Evolutionary conservation across 768 basidiomycete genomes (phyloP).

Genomic region (Russula lepida): DNA sequence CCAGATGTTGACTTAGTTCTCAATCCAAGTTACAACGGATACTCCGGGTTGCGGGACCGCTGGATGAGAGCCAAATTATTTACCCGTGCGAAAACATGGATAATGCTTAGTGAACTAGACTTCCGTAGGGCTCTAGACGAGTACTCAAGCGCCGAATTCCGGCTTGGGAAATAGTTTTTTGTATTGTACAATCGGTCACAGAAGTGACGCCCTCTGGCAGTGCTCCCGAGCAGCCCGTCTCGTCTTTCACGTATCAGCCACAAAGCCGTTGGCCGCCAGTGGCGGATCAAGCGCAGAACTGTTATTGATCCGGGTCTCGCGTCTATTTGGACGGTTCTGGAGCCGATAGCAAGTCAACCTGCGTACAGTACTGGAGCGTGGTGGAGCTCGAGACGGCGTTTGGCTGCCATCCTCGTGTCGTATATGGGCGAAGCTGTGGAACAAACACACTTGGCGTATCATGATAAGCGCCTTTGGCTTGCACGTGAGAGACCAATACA

Average conservation of each 20-base stretch:
- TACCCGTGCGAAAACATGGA: slow-evolving; percentile 15
- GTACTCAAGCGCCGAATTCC: slow-evolving; percentile 66
- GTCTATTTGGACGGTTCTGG: not conserved
- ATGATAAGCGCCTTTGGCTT: not conserved
- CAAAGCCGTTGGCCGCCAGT: not conserved
- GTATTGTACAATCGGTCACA: no score
- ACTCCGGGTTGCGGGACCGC: not conserved
- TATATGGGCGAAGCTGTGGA: not conserved
- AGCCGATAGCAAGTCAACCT: not conserved
- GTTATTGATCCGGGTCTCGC: not conserved
- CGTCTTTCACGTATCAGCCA: not conserved
- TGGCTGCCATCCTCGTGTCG: no score
- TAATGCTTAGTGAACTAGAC: slow-evolving; percentile 35
- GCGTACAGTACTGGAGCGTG: no score
- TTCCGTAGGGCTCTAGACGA: slow-evolving; percentile 69
- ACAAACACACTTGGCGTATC: not conserved
- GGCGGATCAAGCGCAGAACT: not conserved
- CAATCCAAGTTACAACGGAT: slow-evolving; percentile 22
- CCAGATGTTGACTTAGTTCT: not conserved
- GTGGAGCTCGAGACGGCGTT: no score
- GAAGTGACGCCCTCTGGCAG: not conserved
- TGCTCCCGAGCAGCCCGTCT: not conserved
- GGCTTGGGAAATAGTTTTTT: slow-evolving; percentile 46
- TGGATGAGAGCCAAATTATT: not conserved
- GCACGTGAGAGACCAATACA: not conserved